phyloP scores from a whole-genome alignment of 2,329 filamentous ascomycete genomes.

The Sarocladiaceae sp. region DNA sequence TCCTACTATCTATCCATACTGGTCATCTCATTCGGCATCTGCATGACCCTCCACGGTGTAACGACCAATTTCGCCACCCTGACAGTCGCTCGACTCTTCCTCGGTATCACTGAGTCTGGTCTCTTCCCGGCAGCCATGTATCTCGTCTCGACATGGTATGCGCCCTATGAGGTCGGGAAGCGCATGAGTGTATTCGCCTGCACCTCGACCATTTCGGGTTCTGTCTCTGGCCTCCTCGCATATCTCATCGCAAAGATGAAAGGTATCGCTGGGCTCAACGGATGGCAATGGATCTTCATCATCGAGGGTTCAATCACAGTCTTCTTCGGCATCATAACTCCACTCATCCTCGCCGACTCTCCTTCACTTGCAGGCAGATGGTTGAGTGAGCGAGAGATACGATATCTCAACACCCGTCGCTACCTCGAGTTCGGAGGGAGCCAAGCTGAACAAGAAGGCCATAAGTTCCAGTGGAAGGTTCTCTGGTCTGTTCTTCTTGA shows the following conservation, averaged over 20 bases:
- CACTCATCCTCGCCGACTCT: constrained; percentile 13
- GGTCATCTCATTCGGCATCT: constrained; percentile 40
- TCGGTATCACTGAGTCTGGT: constrained; percentile 56
- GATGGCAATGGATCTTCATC: constrained; percentile 66
- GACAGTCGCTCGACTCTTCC: constrained; percentile 51
- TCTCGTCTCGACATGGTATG: constrained; percentile 29
- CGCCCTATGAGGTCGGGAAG: constrained; percentile 10
- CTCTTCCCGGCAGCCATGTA: constrained; percentile 55
- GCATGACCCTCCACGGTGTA: constrained; percentile 40
- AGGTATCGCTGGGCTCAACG: constrained; percentile 33
- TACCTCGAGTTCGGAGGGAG: background rate
- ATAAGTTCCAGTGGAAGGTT: background rate
- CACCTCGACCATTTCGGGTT: constrained; percentile 22
- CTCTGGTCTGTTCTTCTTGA: background rate
- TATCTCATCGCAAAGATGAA: constrained; percentile 23
- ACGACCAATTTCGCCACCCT: constrained; percentile 36
- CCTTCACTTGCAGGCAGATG: background rate
- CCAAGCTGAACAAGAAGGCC: background rate
- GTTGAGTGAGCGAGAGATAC: background rate
- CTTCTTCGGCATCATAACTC: constrained; percentile 21
- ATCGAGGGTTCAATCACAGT: constrained; percentile 53
- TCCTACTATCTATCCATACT: constrained; percentile 62
- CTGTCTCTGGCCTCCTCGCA: constrained; percentile 19
- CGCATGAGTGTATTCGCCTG: constrained; percentile 12
- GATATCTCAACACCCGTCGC: background rate